These are phyloP conservation scores for Nemania diffusa DNA, from an alignment of 2,329 filamentous ascomycete species.

Conservation along the genomic window DNA sequence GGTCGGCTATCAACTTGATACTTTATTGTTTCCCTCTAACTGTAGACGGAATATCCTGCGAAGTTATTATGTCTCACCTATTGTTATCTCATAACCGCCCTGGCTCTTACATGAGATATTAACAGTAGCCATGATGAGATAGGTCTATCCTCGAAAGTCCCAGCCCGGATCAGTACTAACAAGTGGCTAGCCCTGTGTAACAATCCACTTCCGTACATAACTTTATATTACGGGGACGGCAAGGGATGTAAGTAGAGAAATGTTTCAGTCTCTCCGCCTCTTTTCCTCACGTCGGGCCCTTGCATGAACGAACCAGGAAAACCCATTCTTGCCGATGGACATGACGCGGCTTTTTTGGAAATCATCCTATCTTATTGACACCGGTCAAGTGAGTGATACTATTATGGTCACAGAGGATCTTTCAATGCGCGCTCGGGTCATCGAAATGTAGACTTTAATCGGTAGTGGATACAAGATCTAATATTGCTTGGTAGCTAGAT, in stretches of 20 bases:
- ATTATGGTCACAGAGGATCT: not conserved
- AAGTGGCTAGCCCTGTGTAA: slow-evolving; percentile 13
- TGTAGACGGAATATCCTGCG: too few relatives aligned
- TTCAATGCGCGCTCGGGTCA: not conserved
- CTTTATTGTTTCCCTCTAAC: not conserved
- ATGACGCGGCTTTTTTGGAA: slow-evolving; percentile 20
- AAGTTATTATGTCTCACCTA: not conserved
- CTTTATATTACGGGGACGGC: not conserved
- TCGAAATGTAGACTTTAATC: not conserved
- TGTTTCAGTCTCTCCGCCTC: slow-evolving; percentile 17
- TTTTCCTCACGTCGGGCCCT: slow-evolving; percentile 16
- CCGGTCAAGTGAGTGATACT: not conserved
- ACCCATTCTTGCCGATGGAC: not conserved
- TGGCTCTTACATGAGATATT: slow-evolving; percentile 3
- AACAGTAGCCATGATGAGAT: not conserved
- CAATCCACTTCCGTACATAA: slow-evolving; percentile 7
- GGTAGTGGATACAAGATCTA: not conserved
- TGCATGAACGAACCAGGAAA: slow-evolving; percentile 24
- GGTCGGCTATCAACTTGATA: not conserved
- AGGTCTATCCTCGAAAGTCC: slow-evolving; percentile 1
- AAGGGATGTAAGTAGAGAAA: slow-evolving; percentile 14
- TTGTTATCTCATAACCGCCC: not conserved
- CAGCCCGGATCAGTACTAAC: not conserved
- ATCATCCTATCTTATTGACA: not conserved
- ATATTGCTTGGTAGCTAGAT: not conserved